Percentiles rank a stretch among this genome's conserved stretches.
phyloP scores from a whole-genome alignment of 345 rosid species.

The Rubroshorea leprosula region DNA sequence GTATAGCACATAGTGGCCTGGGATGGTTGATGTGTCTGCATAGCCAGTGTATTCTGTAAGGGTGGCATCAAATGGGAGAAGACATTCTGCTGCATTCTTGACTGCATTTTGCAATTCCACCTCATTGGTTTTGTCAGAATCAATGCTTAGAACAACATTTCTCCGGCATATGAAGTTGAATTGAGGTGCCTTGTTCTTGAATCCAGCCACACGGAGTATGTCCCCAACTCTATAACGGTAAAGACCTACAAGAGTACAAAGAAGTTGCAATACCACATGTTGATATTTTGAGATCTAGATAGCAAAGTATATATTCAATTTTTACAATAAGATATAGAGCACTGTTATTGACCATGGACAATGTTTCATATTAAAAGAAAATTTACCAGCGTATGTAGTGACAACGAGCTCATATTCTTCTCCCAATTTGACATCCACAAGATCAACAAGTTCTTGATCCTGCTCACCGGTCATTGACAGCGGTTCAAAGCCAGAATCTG shows the following conservation, averaged over 20 bases:
- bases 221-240: constrained; percentile 58
- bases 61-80: constrained; percentile 35
- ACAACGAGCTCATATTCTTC: constrained; percentile 52
- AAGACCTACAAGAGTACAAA: constrained; percentile 26
- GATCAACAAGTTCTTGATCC: constrained; percentile 33
- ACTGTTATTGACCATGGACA: too few relatives aligned
- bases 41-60: constrained; percentile 42
- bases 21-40: constrained; percentile 37
- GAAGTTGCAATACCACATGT: too few relatives aligned
- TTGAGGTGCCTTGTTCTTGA: constrained; percentile 52
- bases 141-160: constrained; percentile 47
- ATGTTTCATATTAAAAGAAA: too few relatives aligned
- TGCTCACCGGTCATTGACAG: constrained; percentile 13
- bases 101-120: constrained; percentile 49
- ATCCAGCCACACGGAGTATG: constrained; percentile 46
- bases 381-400: constrained; percentile 49
- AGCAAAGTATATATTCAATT: too few relatives aligned
- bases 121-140: constrained; percentile 50
- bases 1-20: constrained; percentile 44
- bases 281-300: too few relatives aligned
- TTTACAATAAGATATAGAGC: too few relatives aligned
- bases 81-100: constrained; percentile 35
- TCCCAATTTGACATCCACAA: constrained; percentile 44
- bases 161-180: constrained; percentile 49
- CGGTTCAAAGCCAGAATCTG: constrained; percentile 17